Conservation (phyloP, 2,329 filamentous ascomycete species). For the Pyrenochaeta sp. region DNA sequence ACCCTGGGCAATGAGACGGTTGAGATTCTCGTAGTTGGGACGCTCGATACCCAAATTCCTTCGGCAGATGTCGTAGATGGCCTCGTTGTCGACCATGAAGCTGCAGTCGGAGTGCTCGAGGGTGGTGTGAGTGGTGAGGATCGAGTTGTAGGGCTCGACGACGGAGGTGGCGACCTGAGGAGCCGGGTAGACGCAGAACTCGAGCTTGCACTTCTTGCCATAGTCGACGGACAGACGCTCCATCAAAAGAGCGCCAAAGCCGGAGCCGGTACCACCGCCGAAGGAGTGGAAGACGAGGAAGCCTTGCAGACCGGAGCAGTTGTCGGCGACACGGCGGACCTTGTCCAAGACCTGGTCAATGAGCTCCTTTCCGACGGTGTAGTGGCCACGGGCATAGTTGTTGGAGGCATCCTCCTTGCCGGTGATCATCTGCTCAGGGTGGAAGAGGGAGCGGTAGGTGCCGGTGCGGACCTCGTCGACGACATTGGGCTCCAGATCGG, state of each 20-base stretch:
- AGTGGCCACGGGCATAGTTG: conserved; percentile 99
- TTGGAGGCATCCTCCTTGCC: conserved; percentile 99
- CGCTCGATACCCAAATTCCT: conserved; percentile 97
- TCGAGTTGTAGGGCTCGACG: conserved; percentile 99
- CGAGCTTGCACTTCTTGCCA: conserved; percentile 99
- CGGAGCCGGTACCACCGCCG: conserved; percentile 97
- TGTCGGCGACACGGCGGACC: conserved; percentile 93
- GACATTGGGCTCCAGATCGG: conserved; percentile 99
- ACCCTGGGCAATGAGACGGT: conserved; percentile 98
- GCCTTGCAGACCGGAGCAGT: conserved; percentile 96
- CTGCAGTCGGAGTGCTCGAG: conserved; percentile 99
- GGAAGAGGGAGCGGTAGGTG: conserved; percentile 94
- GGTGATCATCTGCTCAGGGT: conserved; percentile 99
- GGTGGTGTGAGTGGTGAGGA: conserved; percentile 98
- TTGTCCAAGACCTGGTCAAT: conserved; percentile 98
- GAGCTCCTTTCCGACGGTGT: conserved; percentile 99
- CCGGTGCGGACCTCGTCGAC: conserved; percentile 99
- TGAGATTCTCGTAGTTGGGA: conserved; percentile 98
- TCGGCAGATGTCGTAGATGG: conserved; percentile 99
- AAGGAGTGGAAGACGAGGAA: conserved; percentile 99
- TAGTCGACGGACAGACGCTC: conserved; percentile 99
- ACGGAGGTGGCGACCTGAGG: conserved; percentile 97
- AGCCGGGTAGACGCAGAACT: conserved; percentile 99
- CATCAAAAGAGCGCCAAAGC: conserved; percentile 98
- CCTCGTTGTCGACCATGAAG: conserved; percentile 99